Evolutionary conservation across 2,329 filamentous ascomycete species (phyloP).

Genomic region (Fusarium sublunatum): DNA sequence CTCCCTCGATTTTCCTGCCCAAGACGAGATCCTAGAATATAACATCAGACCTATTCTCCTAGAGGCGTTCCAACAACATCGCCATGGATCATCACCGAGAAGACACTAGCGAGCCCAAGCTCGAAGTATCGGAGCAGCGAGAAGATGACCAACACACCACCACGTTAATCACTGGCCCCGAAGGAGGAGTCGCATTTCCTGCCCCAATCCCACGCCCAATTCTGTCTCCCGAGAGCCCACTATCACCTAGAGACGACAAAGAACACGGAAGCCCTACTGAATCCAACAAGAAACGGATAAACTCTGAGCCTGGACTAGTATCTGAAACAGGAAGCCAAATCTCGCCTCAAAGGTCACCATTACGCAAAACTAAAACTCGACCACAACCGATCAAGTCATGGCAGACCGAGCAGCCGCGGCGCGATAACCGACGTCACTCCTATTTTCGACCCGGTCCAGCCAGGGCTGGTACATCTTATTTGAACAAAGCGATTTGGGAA

Average conservation of each 20-base stretch:
- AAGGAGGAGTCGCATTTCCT: constrained; percentile 32
- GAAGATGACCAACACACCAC: constrained; percentile 9
- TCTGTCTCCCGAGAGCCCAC: constrained; percentile 29
- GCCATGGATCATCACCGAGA: constrained; percentile 22
- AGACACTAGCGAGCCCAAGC: constrained; percentile 19
- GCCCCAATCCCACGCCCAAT: constrained; percentile 21
- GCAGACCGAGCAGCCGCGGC: constrained; percentile 36
- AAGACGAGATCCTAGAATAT: not conserved
- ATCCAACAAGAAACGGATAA: constrained; percentile 2
- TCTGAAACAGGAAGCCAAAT: not conserved
- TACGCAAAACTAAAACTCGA: constrained; percentile 9
- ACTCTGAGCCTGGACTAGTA: constrained; percentile 12
- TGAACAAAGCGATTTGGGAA: constrained; percentile 39
- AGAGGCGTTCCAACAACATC: constrained; percentile 2
- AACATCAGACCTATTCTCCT: not conserved
- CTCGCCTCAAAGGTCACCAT: constrained; percentile 9
- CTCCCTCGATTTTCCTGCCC: not conserved
- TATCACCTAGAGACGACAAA: constrained; percentile 18
- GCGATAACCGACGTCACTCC: constrained; percentile 15
- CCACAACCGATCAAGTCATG: constrained; percentile 38
- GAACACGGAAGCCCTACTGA: not conserved
- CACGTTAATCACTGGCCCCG: constrained; percentile 23
- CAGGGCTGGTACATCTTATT: constrained; percentile 38
- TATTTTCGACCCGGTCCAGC: constrained; percentile 34
- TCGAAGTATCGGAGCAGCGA: constrained; percentile 25